Base-by-base conservation (phyloP, 2,329 filamentous ascomycete genomes). In the Phaeosphaeria sp. region DNA sequence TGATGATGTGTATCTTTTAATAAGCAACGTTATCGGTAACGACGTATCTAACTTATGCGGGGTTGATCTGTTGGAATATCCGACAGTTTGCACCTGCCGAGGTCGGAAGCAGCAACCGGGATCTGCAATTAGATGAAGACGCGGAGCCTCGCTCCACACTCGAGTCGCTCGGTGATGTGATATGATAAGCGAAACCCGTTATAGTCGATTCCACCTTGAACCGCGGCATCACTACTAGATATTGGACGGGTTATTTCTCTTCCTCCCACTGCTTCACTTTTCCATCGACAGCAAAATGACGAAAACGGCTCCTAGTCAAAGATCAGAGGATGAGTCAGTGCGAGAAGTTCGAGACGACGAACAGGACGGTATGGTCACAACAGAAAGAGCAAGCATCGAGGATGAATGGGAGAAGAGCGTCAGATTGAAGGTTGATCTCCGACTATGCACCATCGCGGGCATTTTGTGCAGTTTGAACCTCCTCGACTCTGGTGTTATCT, bases 401-500 rank as follows among this genome's bases (percentile, higher is more conserved):
- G 58, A 68, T 49, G 67, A 68, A 33, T 67, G 83, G 41, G 79
- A 84, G 64, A 78, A 73, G 30, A 80, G 74, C 43, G 77, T 90
- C 27, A 84, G 87, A 18, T 79, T 83, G 58, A 90, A 90, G 72
- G 82, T 90, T 52, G 89, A 91, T 70, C 68, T 90, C 46, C 84
- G 89, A 22, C 79, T 91, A 2, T 91, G 89, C 76, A 88, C 84
- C 23, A 90, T 92, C 61, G 88, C 88, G 1, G 88, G 88, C 1
- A 82, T 91, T n/a, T 78, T 91, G 2, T 90, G 88, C 77, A 87
- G 84, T 61, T 81, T 91, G 56, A 89, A 91, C 71, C 79, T 92
- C 13, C 81, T 91, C 15, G 89, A 91, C 77, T 87, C 84, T 49
- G 88, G 88, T 42, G 88, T 91, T 64, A 87, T 91, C 55, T 88